Percentiles rank a stretch among this genome's conserved stretches.
phyloP scores from a whole-genome alignment of 192 early-diverging fungal species.

The Backusella sp. region DNA sequence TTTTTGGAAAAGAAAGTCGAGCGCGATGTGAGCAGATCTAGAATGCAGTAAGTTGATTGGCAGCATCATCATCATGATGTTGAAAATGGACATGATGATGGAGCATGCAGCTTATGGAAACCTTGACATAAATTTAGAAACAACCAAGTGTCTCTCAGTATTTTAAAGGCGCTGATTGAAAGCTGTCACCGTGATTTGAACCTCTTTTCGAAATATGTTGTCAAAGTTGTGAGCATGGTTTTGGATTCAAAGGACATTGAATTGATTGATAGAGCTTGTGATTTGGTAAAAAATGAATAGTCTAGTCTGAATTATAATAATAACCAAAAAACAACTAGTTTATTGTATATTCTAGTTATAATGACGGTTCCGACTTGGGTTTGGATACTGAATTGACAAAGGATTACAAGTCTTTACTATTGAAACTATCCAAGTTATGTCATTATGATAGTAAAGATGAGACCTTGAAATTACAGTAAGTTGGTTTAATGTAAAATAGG shows the following conservation, averaged over 20 bases:
- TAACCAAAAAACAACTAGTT: conserved; percentile 45
- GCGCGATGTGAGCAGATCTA: conserved; percentile 60
- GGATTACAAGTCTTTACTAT: conserved; percentile 56
- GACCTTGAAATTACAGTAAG: conserved; percentile 27
- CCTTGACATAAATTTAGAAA: conserved; percentile 38
- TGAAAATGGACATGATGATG: neutral
- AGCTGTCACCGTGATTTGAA: conserved; percentile 72
- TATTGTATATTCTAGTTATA: conserved; percentile 64
- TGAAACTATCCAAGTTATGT: conserved; percentile 52
- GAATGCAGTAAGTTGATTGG: conserved; percentile 55
- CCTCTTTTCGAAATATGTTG: conserved; percentile 78
- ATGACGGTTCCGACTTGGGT: conserved; percentile 66
- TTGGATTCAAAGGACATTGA: conserved; percentile 57
- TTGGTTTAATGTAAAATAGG: conserved; percentile 1
- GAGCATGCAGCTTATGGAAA: neutral
- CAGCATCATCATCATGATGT: neutral
- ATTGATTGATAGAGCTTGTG: conserved; percentile 56
- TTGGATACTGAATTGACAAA: conserved; percentile 63
- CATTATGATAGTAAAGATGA: conserved; percentile 27
- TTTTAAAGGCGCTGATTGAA: conserved; percentile 69
- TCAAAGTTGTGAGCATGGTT: conserved; percentile 62
- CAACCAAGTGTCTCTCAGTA: conserved; percentile 67
- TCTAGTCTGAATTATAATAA: neutral
- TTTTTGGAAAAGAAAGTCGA: conserved; percentile 74
- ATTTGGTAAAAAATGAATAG: conserved; percentile 41